Evolutionary conservation across 148 eudicot species (phyloP), one percentile per base, ranked within the genome.

Genomic region (Diospyros kaki): DNA sequence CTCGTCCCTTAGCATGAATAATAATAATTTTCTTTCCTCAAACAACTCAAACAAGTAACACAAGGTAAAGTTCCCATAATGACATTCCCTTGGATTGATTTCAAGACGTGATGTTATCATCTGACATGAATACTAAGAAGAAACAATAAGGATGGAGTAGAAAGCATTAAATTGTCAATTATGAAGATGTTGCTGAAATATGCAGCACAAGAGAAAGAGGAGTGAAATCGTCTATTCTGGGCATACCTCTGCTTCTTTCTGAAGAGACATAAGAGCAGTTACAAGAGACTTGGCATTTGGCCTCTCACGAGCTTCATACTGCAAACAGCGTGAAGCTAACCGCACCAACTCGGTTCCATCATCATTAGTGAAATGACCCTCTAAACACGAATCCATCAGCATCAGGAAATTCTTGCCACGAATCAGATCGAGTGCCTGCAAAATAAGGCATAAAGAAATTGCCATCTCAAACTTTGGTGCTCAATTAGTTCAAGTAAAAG

Each of bases 331-430:
- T 6, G 93, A 84, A 68, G 93, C 93, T 71, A 89, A 77, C 56
- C 88, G 75, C 40, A 89, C 93, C 81, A 89, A 63, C 67, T 89
- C 93, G 41, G 89, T 87, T 61, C 93, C 91, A 59, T 89, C 93
- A 74, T 89, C 93, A 58, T 84, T 89, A 14, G 89, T 67, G 56
- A 89, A 85, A 73, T 89, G 93, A 66, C 93, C 91, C 78, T 89
- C 93, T 79, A 89, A 76, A 80, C 91, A 87, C 69, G 93, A 89
- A 83, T 89, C 93, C 90, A 82, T 89, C 14, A 89, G 87, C 87
- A 81, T 87, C 45, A 64, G 79, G 76, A 87, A 85, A 79, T 89
- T 89, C 83, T 87, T 89, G 65, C 89, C 93, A 5, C 90, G 86
- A 68, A 89, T 89, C 42, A 89, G 84, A 68, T 89, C 93, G 44